phyloP scores from a whole-genome alignment of 129 eudicot species.

The Heracleum sosnowskyi region DNA sequence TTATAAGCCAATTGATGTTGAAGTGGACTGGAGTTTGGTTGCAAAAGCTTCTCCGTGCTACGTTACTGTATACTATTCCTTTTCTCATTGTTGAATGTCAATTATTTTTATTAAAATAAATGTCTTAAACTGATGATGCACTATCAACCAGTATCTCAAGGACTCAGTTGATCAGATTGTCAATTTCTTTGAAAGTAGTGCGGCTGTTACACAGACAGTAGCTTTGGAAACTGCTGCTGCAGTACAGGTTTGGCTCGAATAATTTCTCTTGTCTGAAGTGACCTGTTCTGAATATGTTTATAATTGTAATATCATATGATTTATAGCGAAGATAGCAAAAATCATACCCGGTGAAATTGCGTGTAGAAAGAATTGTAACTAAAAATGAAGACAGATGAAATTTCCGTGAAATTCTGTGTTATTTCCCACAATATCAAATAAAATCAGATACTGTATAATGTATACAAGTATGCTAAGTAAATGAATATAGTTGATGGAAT shows the following conservation, averaged over 20 bases:
- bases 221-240: conserved; percentile 99
- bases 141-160: conserved; percentile 66
- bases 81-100: conserved; percentile 6
- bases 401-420: neutral
- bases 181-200: conserved; percentile 75
- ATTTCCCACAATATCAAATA: neutral
- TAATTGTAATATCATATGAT: neutral
- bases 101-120: neutral
- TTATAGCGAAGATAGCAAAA: neutral
- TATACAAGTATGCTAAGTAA: neutral
- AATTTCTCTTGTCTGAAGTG: neutral
- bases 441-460: neutral
- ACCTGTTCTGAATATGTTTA: neutral
- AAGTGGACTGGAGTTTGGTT: conserved; percentile 93
- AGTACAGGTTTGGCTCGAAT: conserved; percentile 60
- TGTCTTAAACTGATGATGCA: conserved; percentile 16
- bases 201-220: conserved; percentile 80
- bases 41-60: conserved; percentile 99
- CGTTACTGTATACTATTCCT: conserved; percentile 53
- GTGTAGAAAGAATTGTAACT: neutral
- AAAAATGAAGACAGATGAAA: neutral
- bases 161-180: conserved; percentile 68
- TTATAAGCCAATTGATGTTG: conserved; percentile 82
- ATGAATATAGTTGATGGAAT: neutral
- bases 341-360: neutral